Evolutionary conservation across 371 early-diverging fungal species (phyloP).

Genomic region (Actinomucor elegans): DNA sequence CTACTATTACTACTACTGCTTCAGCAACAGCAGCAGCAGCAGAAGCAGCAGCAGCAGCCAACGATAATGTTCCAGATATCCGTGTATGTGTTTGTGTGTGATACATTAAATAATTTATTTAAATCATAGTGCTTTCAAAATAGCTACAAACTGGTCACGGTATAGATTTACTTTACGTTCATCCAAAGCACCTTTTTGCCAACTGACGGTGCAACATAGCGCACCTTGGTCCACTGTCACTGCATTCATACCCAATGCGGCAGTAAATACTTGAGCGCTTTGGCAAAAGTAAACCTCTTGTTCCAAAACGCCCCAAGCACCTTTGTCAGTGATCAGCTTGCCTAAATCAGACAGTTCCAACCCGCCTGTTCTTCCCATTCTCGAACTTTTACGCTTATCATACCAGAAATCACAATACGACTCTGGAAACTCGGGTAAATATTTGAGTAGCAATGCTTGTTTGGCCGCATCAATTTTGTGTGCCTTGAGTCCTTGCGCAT

Average conservation of each 20-base stretch:
- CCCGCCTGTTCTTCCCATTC: slow-evolving; percentile 37
- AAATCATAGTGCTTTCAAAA: slow-evolving; percentile 2
- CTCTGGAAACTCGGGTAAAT: slow-evolving; percentile 27
- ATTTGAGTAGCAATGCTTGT: slow-evolving; percentile 18
- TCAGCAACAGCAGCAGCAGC: no score
- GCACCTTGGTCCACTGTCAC: slow-evolving; percentile 16
- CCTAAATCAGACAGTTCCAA: slow-evolving; percentile 47
- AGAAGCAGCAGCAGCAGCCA: no score
- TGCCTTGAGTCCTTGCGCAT: slow-evolving; percentile 17
- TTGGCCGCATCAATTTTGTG: slow-evolving; percentile 19
- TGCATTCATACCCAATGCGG: slow-evolving; percentile 22
- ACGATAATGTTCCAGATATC: no score
- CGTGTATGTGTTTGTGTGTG: no score
- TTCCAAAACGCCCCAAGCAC: no score
- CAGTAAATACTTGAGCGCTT: slow-evolving; percentile 30
- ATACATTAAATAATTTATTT: slow-evolving; percentile 3
- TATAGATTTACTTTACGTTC: background rate
- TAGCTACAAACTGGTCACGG: slow-evolving; percentile 2
- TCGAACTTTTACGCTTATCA: slow-evolving; percentile 12
- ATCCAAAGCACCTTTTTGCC: slow-evolving; percentile 34
- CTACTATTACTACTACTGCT: no score
- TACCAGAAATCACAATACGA: slow-evolving; percentile 30
- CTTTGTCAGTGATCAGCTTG: background rate
- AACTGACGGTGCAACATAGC: slow-evolving; percentile 26
- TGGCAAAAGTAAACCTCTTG: slow-evolving; percentile 37